Base-by-base conservation (phyloP, 805 yeast species). In the Metschnikowia continentalis region DNA sequence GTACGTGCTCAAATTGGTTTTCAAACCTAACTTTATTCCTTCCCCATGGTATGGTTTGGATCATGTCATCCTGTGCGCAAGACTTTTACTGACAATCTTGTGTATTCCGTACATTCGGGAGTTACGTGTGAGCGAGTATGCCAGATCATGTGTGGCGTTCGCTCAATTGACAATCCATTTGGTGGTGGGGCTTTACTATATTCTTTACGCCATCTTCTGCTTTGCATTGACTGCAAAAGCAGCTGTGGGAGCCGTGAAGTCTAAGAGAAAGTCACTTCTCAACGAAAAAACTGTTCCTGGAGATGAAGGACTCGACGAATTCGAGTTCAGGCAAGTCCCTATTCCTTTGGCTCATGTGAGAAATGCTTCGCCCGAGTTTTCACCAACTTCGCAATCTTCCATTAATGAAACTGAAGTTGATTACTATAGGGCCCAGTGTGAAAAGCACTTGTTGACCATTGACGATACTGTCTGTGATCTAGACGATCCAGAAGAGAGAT, bases 71-170 rank as follows among this genome's bases (percentile, higher is more conserved):
- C 72, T 74, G 3, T 41, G 66, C 5, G 74, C 78, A 1, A 70
- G 72, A 44, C 56, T 77, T 3, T 23, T 76, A 1, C 70, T 74
- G 19, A 63, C 79, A 0, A 39, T 73, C 8, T 55, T 80, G 41
- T 74, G 76, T 48, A 64, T 79, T 7, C 76, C 82, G 1, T 78
- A 67, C 50, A 66, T 80, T 32, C 56, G 60, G 7, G 58, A 62
- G 17, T 54, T 80, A 38, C 54, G 64, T 14, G 52, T 69, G 2
- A 59, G 69, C n/a, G 82, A 76, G 50, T 56, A 61, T 3, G 50
- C 58, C 0, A 60, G 80, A 44, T 70, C 80, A 1, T 64, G 71
- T 49, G 67, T 79, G 42, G 77, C 78, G 0, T 76, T 71, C 58
- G 67, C 68, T 1, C 80, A 78, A 49, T 59, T 77, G 22, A 32